These are phyloP conservation scores for Phytomonas francai DNA, from an alignment of 208 protist genomes.

Conservation along the genomic window DNA sequence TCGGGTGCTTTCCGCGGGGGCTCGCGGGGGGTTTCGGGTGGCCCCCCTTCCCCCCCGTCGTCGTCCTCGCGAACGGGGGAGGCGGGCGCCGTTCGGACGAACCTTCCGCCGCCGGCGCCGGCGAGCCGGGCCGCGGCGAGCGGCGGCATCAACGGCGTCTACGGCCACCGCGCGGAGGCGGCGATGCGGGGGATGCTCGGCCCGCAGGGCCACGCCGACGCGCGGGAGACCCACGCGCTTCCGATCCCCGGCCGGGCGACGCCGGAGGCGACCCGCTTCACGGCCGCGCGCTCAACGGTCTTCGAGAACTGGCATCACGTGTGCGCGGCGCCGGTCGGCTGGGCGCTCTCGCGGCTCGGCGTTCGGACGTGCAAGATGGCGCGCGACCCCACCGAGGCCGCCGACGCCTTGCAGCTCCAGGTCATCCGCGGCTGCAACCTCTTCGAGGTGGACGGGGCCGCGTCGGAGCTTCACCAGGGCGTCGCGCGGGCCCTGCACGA, in stretches of 20 bases:
- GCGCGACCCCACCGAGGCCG: conserved; percentile 68
- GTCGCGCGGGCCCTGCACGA: conserved; percentile 70
- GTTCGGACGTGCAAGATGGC: conserved; percentile 83
- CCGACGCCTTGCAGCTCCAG: conserved; percentile 84
- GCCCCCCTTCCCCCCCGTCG: no score
- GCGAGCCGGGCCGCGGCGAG: no score
- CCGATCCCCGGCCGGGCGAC: conserved; percentile 74
- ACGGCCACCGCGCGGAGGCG: conserved; percentile 63
- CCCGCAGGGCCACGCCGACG: conserved; percentile 68
- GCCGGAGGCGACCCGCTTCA: conserved; percentile 69
- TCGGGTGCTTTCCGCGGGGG: no score
- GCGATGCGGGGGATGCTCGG: conserved; percentile 82
- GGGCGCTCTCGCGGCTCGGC: conserved; percentile 77
- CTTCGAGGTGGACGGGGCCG: conserved; percentile 79
- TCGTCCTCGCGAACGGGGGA: no score
- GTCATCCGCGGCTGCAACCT: conserved; percentile 87
- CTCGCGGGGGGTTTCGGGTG: no score
- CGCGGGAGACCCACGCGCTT: conserved; percentile 64
- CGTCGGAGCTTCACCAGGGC: conserved; percentile 74
- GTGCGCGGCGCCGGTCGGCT: conserved; percentile 64
- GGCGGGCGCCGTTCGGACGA: no score
- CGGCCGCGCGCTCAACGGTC: conserved; percentile 67
- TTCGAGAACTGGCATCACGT: conserved; percentile 78
- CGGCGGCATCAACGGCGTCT: conserved; percentile 68
- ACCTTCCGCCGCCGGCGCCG: no score